Percentiles rank a stretch among this genome's conserved stretches.
These are phyloP conservation scores for Ottelia alismoides DNA, from an alignment of 106 monocot species.

Conservation along the genomic window DNA sequence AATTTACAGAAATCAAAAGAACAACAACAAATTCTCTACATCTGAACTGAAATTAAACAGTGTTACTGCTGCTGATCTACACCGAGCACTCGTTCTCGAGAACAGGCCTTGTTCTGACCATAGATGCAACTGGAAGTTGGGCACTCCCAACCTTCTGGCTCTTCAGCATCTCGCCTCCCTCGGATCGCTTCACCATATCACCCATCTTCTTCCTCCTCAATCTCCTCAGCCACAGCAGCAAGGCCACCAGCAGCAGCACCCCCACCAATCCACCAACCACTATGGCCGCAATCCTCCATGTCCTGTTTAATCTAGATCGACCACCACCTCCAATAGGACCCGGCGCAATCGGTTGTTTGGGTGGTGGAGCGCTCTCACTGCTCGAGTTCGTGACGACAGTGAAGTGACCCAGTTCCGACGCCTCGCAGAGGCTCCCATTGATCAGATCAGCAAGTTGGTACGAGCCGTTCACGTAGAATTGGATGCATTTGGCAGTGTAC, in stretches of 20 bases:
- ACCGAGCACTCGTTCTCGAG: constrained; percentile 8
- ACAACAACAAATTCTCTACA: too few species aligned
- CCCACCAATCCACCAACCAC: constrained; percentile 8
- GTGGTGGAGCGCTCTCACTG: too few species aligned
- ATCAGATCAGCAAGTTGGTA: constrained; percentile 35
- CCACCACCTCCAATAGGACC: not conserved
- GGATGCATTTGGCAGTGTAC: constrained; percentile 48
- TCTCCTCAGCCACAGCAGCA: not conserved
- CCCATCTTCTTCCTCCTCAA: constrained; percentile 1
- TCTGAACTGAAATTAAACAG: too few species aligned
- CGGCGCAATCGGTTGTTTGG: constrained; percentile 4
- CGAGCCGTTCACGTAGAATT: constrained; percentile 54
- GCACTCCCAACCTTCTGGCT: constrained; percentile 2
- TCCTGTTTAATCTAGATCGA: not conserved
- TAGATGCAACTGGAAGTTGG: not conserved
- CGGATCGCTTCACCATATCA: not conserved
- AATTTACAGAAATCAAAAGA: too few species aligned
- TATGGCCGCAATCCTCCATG: constrained; percentile 2
- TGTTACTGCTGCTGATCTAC: too few species aligned
- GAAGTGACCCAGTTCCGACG: constrained; percentile 58
- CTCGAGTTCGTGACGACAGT: constrained; percentile 57
- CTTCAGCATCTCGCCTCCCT: constrained; percentile 3
- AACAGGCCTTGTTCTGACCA: constrained; percentile 1
- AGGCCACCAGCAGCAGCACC: constrained; percentile 1
- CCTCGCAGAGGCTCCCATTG: constrained; percentile 30